Base-by-base conservation (phyloP, 2,329 filamentous ascomycete species). In the Metarhizium guizhouense region DNA sequence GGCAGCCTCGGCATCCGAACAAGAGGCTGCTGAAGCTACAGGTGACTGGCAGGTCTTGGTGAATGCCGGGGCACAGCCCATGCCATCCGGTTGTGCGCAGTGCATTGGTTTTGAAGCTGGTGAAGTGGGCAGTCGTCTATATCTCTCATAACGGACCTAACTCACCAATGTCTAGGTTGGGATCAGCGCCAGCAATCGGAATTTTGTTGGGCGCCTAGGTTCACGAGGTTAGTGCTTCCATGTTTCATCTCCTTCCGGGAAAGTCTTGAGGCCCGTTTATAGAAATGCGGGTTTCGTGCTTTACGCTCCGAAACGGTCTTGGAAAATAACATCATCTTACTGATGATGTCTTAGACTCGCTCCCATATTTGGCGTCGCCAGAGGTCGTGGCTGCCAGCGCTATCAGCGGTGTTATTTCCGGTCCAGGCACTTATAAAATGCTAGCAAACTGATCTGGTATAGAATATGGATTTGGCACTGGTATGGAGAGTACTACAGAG, bases 371-470 rank as follows among this genome's bases (percentile, higher is more conserved):
- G 36, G 36, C 36, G 14, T 38, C 36, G 36, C 91, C 92, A 1
- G 91, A 95, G 65, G 85, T 95, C 6, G 92, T 96, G 0, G 91
- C 91, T 6, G 91, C 92, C 4, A 93, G 88, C 63, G 91, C 91
- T 2, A 72, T 96, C 2, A 65, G 76, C 25, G 87, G 87, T 29
- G 80, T 78, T 57, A 88, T 90, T 42, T 76, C 83, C 6, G 87
- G 90, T 0, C 87, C 91, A 1, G 89, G 87, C 32, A 83, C 79
- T 77, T 95, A 94, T 67, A 68, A 89, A 68, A 78, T 78, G 63
- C 87, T 88, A 0, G 82, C 84, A 56, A 81, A 79, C 55, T 47
- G 54, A 16, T 43, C 54, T 20, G 57, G 57, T 5, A 58, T 60
- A 2, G 40, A 54, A 8, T 53, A 57, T 25, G 59, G 61, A 7